These are phyloP conservation scores for Sporothrix variecibatus DNA, from an alignment of 2,329 filamentous ascomycete species.

Conservation along the genomic window DNA sequence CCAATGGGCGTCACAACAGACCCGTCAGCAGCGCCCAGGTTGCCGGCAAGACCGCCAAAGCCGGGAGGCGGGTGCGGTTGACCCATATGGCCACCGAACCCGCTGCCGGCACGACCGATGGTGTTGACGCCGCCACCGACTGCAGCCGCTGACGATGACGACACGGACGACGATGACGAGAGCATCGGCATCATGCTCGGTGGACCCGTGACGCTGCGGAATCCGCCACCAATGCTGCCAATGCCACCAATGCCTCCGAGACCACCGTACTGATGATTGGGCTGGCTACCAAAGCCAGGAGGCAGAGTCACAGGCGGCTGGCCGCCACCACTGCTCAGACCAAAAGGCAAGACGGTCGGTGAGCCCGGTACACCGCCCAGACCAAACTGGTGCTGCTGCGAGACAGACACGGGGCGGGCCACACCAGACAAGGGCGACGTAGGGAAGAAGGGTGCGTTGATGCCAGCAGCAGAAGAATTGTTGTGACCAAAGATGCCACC, in stretches of 20 bases:
- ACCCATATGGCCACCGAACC: constrained; percentile 47
- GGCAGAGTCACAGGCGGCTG: not conserved
- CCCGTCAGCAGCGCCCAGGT: constrained; percentile 40
- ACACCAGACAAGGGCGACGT: constrained; percentile 64
- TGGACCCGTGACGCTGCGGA: constrained; percentile 22
- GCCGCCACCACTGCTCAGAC: not conserved
- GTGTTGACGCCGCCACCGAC: too few species aligned
- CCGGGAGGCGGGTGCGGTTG: constrained; percentile 55
- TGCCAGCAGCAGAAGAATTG: not conserved
- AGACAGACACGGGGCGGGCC: constrained; percentile 45
- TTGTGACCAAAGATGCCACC: constrained; percentile 11
- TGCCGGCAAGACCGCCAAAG: constrained; percentile 47
- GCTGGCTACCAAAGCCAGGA: constrained; percentile 9
- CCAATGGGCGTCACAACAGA: constrained; percentile 18
- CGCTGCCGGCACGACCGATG: constrained; percentile 47
- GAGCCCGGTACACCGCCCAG: not conserved
- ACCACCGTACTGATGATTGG: not conserved
- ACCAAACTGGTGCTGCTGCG: constrained; percentile 5
- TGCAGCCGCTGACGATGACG: not conserved
- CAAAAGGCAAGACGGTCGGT: not conserved
- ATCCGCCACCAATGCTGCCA: not conserved
- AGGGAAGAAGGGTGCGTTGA: constrained; percentile 45
- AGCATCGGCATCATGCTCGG: constrained; percentile 60
- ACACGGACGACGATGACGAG: constrained; percentile 38
- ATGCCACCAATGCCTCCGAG: not conserved